A percentile compares a stretch with the other conserved stretches of the same genome.
phyloP scores from a whole-genome alignment of 2,329 filamentous ascomycete genomes.

The Coniochaeta sp. region DNA sequence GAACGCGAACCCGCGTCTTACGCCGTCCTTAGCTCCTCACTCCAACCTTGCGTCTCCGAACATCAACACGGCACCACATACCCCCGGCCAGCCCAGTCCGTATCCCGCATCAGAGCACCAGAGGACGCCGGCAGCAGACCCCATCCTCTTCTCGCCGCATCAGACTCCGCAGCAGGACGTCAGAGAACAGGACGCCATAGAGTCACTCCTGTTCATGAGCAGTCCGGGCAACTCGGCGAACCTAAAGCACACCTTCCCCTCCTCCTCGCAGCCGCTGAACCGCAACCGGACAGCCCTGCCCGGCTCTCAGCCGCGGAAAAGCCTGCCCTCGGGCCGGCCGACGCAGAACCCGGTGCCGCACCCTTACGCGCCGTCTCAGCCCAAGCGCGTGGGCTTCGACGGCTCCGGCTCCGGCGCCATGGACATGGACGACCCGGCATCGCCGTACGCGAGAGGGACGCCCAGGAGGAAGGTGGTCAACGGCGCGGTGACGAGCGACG shows the following conservation, averaged over 20 bases:
- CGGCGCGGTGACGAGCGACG: slow-evolving; percentile 25
- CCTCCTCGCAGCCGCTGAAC: slow-evolving; percentile 25
- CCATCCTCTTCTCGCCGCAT: slow-evolving; percentile 60
- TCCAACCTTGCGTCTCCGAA: slow-evolving; percentile 38
- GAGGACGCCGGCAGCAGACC: slow-evolving; percentile 33
- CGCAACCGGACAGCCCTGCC: slow-evolving; percentile 35
- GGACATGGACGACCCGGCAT: slow-evolving; percentile 32
- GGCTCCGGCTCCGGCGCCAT: slow-evolving; percentile 40
- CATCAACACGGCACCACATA: slow-evolving; percentile 19
- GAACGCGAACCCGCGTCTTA: slow-evolving; percentile 41
- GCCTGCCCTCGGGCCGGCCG: slow-evolving; percentile 41
- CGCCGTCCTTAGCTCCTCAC: slow-evolving; percentile 42
- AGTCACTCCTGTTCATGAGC: slow-evolving; percentile 75
- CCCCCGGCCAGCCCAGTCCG: slow-evolving; percentile 31
- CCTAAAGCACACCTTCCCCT: slow-evolving; percentile 47
- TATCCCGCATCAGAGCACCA: slow-evolving; percentile 26
- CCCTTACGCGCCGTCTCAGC: slow-evolving; percentile 13
- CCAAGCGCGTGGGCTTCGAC: slow-evolving; percentile 41
- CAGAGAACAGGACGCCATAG: slow-evolving; percentile 74
- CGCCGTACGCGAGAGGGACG: slow-evolving; percentile 11
- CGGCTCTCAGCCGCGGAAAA: slow-evolving; percentile 41
- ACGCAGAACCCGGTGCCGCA: slow-evolving; percentile 17
- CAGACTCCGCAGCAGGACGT: slow-evolving; percentile 63
- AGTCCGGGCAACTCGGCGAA: slow-evolving; percentile 66
- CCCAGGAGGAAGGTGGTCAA: slow-evolving; percentile 36